Conservation (phyloP, 2,329 filamentous ascomycete genomes). For the Colletotrichum tropicicola region DNA sequence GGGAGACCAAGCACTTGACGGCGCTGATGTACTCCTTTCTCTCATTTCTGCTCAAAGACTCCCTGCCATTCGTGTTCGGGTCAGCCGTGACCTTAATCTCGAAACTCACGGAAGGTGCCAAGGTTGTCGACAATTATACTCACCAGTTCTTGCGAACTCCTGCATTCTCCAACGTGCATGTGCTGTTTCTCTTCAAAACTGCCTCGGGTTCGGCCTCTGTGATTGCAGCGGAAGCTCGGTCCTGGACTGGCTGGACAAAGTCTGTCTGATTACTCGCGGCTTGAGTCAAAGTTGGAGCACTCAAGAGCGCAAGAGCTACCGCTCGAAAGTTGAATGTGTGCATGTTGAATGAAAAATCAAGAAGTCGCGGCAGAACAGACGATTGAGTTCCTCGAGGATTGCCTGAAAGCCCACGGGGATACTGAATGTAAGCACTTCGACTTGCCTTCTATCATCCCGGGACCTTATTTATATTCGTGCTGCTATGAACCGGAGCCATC, state of each 20-base stretch:
- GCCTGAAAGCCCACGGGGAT: too few relatives aligned
- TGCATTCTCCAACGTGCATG: neutral
- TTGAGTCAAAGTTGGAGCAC: neutral
- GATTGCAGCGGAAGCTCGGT: neutral
- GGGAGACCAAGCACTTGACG: constrained; percentile 16
- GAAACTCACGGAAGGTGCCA: neutral
- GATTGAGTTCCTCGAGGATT: neutral
- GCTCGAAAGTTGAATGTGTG: neutral
- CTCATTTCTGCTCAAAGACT: neutral
- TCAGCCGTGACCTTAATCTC: neutral
- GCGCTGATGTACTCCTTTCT: constrained; percentile 25
- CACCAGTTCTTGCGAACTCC: constrained; percentile 1
- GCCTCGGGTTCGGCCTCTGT: neutral
- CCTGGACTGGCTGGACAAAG: neutral
- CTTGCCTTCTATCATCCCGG: too few relatives aligned
- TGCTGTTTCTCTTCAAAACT: neutral
- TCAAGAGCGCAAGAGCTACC: neutral
- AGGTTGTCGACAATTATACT: neutral
- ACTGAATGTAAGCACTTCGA: too few relatives aligned
- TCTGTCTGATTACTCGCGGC: neutral
- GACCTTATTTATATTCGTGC: too few relatives aligned
- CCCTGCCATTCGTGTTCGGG: neutral
- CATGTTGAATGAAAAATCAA: neutral
- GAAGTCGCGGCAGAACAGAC: too few relatives aligned
- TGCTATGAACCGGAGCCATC: too few relatives aligned